These are phyloP conservation scores for Trypanosoma scelopori DNA, from an alignment of 208 protist species.

Conservation along the genomic window DNA sequence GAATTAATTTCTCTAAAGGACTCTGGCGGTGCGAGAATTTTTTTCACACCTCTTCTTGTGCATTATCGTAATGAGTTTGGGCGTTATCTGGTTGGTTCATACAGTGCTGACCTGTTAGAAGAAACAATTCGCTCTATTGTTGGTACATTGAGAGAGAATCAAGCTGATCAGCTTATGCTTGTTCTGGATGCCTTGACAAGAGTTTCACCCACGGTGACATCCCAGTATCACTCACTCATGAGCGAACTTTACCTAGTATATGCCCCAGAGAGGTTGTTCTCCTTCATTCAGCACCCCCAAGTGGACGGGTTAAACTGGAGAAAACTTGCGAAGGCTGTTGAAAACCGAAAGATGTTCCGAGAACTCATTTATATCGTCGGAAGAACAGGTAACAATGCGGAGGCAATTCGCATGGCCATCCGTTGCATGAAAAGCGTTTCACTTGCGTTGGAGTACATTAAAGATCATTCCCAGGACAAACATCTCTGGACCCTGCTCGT, in stretches of 20 bases:
- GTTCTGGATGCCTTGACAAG: constrained; percentile 22
- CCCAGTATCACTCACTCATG: constrained; percentile 28
- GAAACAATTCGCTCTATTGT: constrained; percentile 20
- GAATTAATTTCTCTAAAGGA: constrained; percentile 20
- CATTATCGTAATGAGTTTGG: constrained; percentile 26
- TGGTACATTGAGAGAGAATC: constrained; percentile 20
- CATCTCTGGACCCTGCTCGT: constrained; percentile 22
- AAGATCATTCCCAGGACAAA: constrained; percentile 16
- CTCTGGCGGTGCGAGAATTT: constrained; percentile 14
- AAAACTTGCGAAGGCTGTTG: constrained; percentile 21
- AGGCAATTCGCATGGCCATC: constrained; percentile 29
- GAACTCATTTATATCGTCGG: constrained; percentile 33
- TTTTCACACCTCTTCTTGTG: constrained; percentile 28
- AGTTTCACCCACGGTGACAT: constrained; percentile 18
- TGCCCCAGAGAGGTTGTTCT: constrained; percentile 26
- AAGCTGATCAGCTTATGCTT: constrained; percentile 23
- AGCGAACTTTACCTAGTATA: constrained; percentile 25
- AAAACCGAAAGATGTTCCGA: constrained; percentile 29
- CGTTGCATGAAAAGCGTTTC: constrained; percentile 29
- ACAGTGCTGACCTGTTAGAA: constrained; percentile 14
- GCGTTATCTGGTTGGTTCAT: constrained; percentile 19
- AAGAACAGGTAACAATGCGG: constrained; percentile 31
- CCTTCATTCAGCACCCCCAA: constrained; percentile 30
- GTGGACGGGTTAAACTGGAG: constrained; percentile 28
- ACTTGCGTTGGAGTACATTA: constrained; percentile 26